Percentiles rank a stretch among this genome's conserved stretches.
Conservation (phyloP, 768 basidiomycete species). For the Austroboletus festivus region DNA sequence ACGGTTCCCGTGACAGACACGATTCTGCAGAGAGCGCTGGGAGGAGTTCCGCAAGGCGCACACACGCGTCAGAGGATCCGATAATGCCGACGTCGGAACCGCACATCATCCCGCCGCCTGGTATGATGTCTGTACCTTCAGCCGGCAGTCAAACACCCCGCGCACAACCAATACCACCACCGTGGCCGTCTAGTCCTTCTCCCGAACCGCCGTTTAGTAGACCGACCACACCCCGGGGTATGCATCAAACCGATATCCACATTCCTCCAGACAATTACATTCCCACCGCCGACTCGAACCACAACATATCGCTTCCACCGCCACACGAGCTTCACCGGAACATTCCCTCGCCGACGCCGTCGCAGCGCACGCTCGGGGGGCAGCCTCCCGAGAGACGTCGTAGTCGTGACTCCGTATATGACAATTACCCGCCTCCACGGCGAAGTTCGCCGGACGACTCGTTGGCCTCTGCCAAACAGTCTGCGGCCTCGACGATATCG, state of each 20-base stretch:
- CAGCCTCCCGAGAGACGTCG: constrained; percentile 19
- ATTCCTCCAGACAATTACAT: constrained; percentile 51
- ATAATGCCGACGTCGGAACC: constrained; percentile 9
- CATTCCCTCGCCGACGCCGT: constrained; percentile 29
- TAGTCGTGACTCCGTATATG: constrained; percentile 25
- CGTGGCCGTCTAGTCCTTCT: constrained; percentile 16
- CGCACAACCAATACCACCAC: constrained; percentile 12
- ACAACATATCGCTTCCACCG: constrained; percentile 44
- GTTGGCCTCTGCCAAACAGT: constrained; percentile 27
- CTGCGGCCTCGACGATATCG: constrained; percentile 29
- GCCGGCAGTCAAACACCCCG: constrained; percentile 16
- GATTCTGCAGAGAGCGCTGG: constrained; percentile 13
- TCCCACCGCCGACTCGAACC: constrained; percentile 39
- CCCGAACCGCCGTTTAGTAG: constrained; percentile 8
- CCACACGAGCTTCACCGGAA: constrained; percentile 44
- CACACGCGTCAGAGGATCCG: constrained; percentile 9
- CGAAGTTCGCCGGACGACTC: constrained; percentile 31
- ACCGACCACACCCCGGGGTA: constrained; percentile 13
- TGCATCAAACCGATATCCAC: constrained; percentile 19
- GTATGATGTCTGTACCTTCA: constrained; percentile 8
- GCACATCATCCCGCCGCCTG: constrained; percentile 11
- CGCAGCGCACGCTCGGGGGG: constrained; percentile 21
- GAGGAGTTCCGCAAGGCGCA: constrained; percentile 14
- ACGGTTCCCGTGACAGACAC: constrained; percentile 18
- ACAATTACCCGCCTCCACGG: constrained; percentile 15